Evolutionary conservation across 2,329 filamentous ascomycete genomes (phyloP).

Genomic region (Aspergillus ochraceoroseus): DNA sequence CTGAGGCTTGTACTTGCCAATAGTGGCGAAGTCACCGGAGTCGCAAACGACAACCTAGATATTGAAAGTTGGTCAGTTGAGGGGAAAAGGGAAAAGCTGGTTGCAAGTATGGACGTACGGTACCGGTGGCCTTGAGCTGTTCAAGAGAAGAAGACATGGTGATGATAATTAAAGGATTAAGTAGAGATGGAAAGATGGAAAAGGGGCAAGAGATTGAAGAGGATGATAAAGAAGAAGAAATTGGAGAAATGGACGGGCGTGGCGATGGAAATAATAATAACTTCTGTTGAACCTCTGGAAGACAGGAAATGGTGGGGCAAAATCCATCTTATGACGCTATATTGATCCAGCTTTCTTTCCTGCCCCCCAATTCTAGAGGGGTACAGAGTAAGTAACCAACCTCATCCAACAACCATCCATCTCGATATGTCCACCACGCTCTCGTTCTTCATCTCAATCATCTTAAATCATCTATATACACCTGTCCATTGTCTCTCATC

Average conservation of each 20-base stretch:
- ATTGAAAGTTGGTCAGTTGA: conserved; percentile 20
- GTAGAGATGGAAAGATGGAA: conserved; percentile 6
- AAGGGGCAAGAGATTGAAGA: conserved; percentile 1
- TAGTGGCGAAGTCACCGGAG: conserved; percentile 85
- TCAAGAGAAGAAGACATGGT: conserved; percentile 85
- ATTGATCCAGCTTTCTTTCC: neutral
- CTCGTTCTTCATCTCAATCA: no score
- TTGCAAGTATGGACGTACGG: conserved; percentile 78
- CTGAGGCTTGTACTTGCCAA: conserved; percentile 99
- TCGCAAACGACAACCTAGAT: conserved; percentile 86
- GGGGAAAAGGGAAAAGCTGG: no score
- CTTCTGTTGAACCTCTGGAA: no score
- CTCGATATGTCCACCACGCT: no score
- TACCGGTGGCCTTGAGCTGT: conserved; percentile 94
- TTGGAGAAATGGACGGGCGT: conserved; percentile 22
- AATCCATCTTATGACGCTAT: conserved; percentile 22
- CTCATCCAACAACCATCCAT: no score
- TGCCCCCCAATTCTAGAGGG: neutral
- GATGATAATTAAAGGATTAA: conserved; percentile 13
- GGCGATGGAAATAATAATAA: conserved; percentile 12
- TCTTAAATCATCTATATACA: no score
- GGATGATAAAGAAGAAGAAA: conserved; percentile 13
- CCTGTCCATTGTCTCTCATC: no score
- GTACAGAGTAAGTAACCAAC: no score
- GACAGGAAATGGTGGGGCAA: conserved; percentile 22